Base-by-base conservation (phyloP, 179 eudicot species). In the Sideroxylon spinosum region DNA sequence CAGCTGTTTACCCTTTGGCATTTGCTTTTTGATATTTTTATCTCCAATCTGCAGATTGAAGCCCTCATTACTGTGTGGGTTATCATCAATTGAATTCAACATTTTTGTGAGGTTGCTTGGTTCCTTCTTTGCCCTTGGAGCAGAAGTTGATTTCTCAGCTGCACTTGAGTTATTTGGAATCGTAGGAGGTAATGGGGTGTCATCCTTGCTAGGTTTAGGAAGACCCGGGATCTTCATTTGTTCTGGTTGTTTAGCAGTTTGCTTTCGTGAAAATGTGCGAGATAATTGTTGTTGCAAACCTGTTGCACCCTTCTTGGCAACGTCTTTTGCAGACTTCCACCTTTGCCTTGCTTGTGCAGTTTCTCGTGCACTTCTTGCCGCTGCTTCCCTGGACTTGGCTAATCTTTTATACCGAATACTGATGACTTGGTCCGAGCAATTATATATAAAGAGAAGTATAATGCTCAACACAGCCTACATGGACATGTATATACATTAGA, bases 291-390 rank as follows among this genome's bases (percentile, higher is more conserved):
- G 82, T 78, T 84, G 88, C 74, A 95, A 83, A 26, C 97, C 97
- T 13, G 72, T 7, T 23, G 88, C 86, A 20, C 87, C 80, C 37
- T 90, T 91, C 67, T 85, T 84, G 53, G 97, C 97, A 52, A 75
- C 89, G 22, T 91, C 90, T 85, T 93, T 95, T 26, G 97, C 94
- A 19, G 86, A 49, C 74, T 86, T 89, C 97, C 98, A 95, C 74
- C 95, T 87, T 82, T 93, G 86, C 71, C 97, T 92, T 64, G 99
- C 99, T 78, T 88, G 92, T 60, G 97, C 99, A n/a, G 95, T 91
- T 85, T 91, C 97, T 57, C 95, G 82, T 60, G 98, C 97, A 76
- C 94, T 93, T 76, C 89, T 88, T 69, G 91, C 89, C 4, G 98
- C 99, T 0, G 91, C 89, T 78, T 95, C 97, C 78, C 99, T 87